Evolutionary conservation across 352 stramenopile genomes (phyloP).

Genomic region (Bremia lactucae): DNA sequence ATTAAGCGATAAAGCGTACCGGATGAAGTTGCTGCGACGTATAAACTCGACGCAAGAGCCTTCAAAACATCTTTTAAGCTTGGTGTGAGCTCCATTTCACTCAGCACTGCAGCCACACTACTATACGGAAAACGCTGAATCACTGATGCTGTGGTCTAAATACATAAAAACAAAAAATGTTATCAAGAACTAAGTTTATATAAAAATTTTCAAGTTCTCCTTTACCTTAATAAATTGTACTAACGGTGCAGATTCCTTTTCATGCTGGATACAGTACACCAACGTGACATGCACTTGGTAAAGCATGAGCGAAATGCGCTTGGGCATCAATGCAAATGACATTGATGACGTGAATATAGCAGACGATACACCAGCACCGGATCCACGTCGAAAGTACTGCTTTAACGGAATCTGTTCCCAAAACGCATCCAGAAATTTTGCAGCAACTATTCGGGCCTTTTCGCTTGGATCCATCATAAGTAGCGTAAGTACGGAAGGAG

Average conservation of each 20-base stretch:
- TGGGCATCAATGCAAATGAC: slow-evolving; percentile 79
- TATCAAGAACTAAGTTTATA: background rate
- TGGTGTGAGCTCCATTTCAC: slow-evolving; percentile 42
- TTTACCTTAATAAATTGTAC: slow-evolving; percentile 64
- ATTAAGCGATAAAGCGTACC: slow-evolving; percentile 18
- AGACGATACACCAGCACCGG: slow-evolving; percentile 17
- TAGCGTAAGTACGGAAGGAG: slow-evolving; percentile 68
- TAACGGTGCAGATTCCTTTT: slow-evolving; percentile 47
- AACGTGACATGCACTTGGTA: slow-evolving; percentile 77
- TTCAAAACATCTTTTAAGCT: slow-evolving; percentile 53
- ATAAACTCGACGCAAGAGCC: slow-evolving; percentile 58
- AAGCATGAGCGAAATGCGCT: slow-evolving; percentile 72
- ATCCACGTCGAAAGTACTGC: slow-evolving; percentile 61
- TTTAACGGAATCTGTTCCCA: slow-evolving; percentile 78
- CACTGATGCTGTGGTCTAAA: slow-evolving; percentile 52
- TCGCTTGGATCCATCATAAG: slow-evolving; percentile 71
- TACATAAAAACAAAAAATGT: background rate
- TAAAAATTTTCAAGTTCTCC: background rate
- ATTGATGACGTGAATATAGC: slow-evolving; percentile 30
- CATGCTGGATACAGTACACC: slow-evolving; percentile 74
- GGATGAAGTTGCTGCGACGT: slow-evolving; percentile 39
- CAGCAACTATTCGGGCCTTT: slow-evolving; percentile 50
- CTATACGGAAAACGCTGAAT: slow-evolving; percentile 74
- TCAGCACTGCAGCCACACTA: slow-evolving; percentile 38
- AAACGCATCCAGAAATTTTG: slow-evolving; percentile 74